Base-by-base conservation (phyloP, 2,329 filamentous ascomycete species). In the Fusarium zealandicum region DNA sequence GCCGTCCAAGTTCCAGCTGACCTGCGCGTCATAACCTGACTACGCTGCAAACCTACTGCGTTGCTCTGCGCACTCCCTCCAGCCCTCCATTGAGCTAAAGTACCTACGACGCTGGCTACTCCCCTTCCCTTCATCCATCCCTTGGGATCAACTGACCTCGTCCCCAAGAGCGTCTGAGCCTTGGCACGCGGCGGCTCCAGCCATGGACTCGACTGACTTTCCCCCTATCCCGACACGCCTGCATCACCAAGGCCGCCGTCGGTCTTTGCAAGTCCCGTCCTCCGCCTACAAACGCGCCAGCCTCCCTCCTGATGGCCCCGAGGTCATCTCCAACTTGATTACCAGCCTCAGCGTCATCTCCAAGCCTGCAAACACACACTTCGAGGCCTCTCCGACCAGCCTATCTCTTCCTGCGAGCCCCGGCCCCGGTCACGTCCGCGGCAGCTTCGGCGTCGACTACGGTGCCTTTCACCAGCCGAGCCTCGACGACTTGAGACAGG, bases 361-460 rank as follows among this genome's bases (percentile, higher is more conserved):
- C 16, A 81, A 84, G 41, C 88, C 90, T 17, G 82, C 88, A 49
- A 85, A 82, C 70, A 80, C 83, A 54, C 87, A 90, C 70, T 91
- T 92, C 69, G 89, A 92, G 65, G 80, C 78, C 48, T 74, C 80
- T 12, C 75, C 78, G 28, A 73, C 75, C 20, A 72, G 65, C 55
- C 67, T 76, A 42, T 76, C 76, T 16, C 60, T 76, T 7, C 74
- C 78, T 14, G 25, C 60, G 11, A 68, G 55, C 36, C 72, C 76
- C 10, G 69, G 62, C 32, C 73, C 73, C 4, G 80, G 78, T 22
- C 73, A 74, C 6, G n/a, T n/a, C n/a, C n/a, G n/a, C n/a, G 82
- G 81, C 36, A 82, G 82, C 55, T 90, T 90, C 70, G 88, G 89
- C 39, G 83, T 90, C 74, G 89, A 90, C 69, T 91, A 91, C 80